phyloP scores from a whole-genome alignment of 495 filamentous ascomycete genomes.

The Apodospora peruviana region DNA sequence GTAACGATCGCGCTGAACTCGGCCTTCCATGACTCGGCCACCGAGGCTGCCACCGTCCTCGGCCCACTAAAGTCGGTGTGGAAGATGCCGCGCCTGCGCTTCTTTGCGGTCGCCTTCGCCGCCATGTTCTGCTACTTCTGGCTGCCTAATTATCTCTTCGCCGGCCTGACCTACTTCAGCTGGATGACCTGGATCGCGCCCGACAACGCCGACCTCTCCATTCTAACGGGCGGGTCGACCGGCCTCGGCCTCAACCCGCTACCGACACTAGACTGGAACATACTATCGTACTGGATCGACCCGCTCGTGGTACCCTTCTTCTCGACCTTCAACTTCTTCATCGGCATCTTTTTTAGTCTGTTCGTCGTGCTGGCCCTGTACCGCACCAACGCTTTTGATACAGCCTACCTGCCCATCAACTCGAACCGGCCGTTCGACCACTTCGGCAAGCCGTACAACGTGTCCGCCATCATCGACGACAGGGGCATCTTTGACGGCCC shows the following conservation, averaged over 20 bases:
- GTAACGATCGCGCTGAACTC: constrained; percentile 41
- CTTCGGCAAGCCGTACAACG: constrained; percentile 31
- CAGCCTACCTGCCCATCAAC: constrained; percentile 34
- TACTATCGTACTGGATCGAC: constrained; percentile 25
- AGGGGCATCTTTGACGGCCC: constrained; percentile 29
- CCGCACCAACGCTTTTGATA: constrained; percentile 34
- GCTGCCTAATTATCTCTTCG: constrained; percentile 40
- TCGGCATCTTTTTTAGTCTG: constrained; percentile 23
- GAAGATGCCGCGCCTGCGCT: constrained; percentile 28
- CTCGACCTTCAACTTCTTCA: constrained; percentile 35
- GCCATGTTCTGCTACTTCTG: constrained; percentile 40
- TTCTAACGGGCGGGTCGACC: constrained; percentile 25
- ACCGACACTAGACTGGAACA: constrained; percentile 41
- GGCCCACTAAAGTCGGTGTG: constrained; percentile 31
- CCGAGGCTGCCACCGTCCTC: constrained; percentile 16
- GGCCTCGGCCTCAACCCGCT: constrained; percentile 36
- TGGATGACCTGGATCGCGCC: constrained; percentile 42
- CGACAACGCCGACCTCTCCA: constrained; percentile 24
- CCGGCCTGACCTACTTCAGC: constrained; percentile 31
- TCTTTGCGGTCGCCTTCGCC: constrained; percentile 28
- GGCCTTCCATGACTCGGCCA: constrained; percentile 34
- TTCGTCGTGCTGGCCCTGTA: constrained; percentile 30
- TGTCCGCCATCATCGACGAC: constrained; percentile 27
- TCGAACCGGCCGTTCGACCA: constrained; percentile 36
- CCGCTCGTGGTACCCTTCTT: constrained; percentile 41